phyloP scores from a whole-genome alignment of 2,329 filamentous ascomycete genomes.

The Claviceps paspali region DNA sequence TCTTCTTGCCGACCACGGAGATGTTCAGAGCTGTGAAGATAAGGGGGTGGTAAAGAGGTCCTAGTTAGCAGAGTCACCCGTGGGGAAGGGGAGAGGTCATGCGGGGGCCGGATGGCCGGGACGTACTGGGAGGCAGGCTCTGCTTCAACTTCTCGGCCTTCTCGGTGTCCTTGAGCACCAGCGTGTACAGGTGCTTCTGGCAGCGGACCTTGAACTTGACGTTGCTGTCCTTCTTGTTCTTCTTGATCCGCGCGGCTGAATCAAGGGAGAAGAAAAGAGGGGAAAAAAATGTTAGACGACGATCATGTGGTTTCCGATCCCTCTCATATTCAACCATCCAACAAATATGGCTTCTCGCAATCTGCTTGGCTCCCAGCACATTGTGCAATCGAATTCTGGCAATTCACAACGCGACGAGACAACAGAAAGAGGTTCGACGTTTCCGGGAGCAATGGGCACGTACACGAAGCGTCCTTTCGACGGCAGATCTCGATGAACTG shows the following conservation, averaged over 20 bases:
- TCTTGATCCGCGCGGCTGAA: conserved; percentile 82
- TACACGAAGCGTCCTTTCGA: conserved; percentile 98
- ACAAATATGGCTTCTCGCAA: too few species aligned
- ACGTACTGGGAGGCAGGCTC: conserved; percentile 89
- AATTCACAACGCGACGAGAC: neutral
- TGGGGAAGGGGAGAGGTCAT: too few species aligned
- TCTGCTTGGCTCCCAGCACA: too few species aligned
- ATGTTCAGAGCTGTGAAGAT: conserved; percentile 35
- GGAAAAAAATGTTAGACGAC: neutral
- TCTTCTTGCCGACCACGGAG: conserved; percentile 42
- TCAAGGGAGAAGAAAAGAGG: too few species aligned
- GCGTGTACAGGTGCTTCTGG: conserved; percentile 90
- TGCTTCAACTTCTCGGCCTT: conserved; percentile 99
- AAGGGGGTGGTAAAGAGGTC: too few species aligned
- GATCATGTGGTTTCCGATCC: too few species aligned
- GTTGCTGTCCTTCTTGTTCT: conserved; percentile 76
- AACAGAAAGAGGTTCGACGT: neutral
- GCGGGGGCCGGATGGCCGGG: too few species aligned
- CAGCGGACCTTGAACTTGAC: conserved; percentile 99
- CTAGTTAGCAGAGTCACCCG: neutral
- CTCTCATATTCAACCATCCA: too few species aligned
- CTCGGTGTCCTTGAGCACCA: conserved; percentile 94
- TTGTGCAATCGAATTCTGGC: too few species aligned
- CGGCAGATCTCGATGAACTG: conserved; percentile 99
- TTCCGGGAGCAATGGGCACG: conserved; percentile 26